phyloP scores from a whole-genome alignment of 2,329 filamentous ascomycete genomes.

The Scleromitrula shiraiana region DNA sequence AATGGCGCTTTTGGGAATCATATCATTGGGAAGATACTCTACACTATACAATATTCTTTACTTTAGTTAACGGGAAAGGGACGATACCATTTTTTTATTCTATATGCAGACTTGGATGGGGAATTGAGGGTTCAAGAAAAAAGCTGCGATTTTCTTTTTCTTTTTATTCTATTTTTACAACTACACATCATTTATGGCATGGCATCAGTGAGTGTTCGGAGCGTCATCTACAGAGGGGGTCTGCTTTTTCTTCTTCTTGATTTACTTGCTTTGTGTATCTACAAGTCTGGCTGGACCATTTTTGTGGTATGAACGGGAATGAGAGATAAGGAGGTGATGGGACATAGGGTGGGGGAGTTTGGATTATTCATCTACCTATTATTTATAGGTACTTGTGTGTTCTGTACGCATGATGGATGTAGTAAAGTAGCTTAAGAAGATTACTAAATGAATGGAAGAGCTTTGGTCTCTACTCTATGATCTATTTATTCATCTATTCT shows the following conservation, averaged over 20 bases:
- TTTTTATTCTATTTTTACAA: no score
- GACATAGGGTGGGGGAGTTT: no score
- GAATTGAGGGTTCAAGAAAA: background rate
- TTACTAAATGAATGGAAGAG: background rate
- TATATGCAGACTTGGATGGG: no score
- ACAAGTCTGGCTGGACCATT: background rate
- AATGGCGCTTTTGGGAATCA: slow-evolving; percentile 10
- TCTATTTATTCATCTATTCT: background rate
- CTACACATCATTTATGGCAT: slow-evolving; percentile 1
- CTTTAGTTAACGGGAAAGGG: slow-evolving; percentile 6
- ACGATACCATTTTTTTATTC: slow-evolving; percentile 9
- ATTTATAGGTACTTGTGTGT: no score
- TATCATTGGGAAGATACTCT: slow-evolving; percentile 6
- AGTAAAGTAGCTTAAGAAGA: background rate
- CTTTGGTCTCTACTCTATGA: background rate
- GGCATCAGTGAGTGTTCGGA: background rate
- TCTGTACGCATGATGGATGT: background rate
- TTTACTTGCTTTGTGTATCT: background rate
- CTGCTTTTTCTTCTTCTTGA: background rate
- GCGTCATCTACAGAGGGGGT: background rate
- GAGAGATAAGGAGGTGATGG: background rate
- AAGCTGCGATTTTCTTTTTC: background rate
- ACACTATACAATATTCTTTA: no score
- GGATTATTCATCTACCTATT: no score
- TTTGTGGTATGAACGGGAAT: background rate